Conservation (phyloP, 2,329 filamentous ascomycete species). For the Scytalidium sp. region DNA sequence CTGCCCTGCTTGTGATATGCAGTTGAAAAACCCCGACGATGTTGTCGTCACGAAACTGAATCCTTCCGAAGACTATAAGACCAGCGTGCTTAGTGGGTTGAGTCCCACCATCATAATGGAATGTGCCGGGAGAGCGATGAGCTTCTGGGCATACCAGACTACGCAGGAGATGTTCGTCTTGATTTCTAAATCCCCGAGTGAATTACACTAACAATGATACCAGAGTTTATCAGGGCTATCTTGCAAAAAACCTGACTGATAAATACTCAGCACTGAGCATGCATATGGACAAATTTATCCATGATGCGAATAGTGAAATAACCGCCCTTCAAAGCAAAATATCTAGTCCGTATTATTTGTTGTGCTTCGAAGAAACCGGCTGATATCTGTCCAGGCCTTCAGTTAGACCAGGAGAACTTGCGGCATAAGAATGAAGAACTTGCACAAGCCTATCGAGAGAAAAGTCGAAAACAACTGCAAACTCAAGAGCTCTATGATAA, state of each 20-base stretch:
- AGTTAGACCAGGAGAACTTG: conserved; percentile 59
- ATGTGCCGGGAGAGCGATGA: conserved; percentile 73
- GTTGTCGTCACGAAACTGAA: conserved; percentile 69
- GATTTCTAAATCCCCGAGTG: conserved; percentile 7
- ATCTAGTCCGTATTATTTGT: conserved; percentile 44
- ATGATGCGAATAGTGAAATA: conserved; percentile 74
- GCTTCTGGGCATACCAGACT: conserved; percentile 85
- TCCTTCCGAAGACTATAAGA: conserved; percentile 87
- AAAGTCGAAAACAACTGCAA: conserved; percentile 65
- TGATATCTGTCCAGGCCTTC: conserved; percentile 42
- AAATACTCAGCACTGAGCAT: conserved; percentile 64
- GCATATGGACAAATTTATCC: conserved; percentile 69
- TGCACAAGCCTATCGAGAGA: conserved; percentile 63
- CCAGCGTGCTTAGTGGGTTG: conserved; percentile 77
- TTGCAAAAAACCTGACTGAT: conserved; percentile 68
- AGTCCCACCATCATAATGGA: conserved; percentile 82
- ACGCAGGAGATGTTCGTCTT: conserved; percentile 73
- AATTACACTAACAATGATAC: conserved; percentile 18
- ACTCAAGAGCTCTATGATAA: conserved; percentile 65
- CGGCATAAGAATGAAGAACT: conserved; percentile 72
- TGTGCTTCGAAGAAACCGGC: background rate
- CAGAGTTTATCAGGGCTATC: conserved; percentile 74
- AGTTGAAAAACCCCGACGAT: conserved; percentile 70
- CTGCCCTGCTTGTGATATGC: conserved; percentile 75
- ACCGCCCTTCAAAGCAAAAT: conserved; percentile 62